phyloP scores from a whole-genome alignment of 805 yeast genomes.

The Kluyveromyces aestuarii region DNA sequence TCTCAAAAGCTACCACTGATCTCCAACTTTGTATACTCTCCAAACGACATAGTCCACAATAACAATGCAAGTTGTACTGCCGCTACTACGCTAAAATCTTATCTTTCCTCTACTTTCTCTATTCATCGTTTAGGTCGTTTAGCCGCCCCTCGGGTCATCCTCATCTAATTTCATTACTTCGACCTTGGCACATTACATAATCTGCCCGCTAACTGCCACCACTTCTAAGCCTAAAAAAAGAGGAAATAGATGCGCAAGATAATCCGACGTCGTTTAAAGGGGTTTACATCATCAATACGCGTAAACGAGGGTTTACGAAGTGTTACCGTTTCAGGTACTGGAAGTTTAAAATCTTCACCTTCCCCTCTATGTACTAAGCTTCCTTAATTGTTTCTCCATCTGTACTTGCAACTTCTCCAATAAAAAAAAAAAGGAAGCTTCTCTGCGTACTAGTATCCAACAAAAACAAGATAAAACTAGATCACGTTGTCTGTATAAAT shows the following conservation, averaged over 20 bases:
- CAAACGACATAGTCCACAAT: no score
- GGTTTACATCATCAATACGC: not conserved
- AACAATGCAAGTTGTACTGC: no score
- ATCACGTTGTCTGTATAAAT: not conserved
- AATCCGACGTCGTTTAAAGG: not conserved
- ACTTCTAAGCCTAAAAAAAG: not conserved
- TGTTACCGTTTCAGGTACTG: not conserved
- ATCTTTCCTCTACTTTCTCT: not conserved
- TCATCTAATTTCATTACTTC: not conserved
- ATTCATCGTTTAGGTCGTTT: not conserved
- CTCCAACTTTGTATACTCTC: not conserved
- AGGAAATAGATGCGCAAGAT: not conserved
- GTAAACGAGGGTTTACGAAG: not conserved
- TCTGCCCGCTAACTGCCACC: not conserved
- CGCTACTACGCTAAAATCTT: no score
- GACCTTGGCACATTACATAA: not conserved
- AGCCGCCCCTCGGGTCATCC: not conserved
- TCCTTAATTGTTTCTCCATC: not conserved
- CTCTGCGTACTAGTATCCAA: not conserved
- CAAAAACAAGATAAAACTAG: not conserved
- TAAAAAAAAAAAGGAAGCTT: not conserved
- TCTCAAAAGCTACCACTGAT: not conserved
- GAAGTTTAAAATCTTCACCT: not conserved
- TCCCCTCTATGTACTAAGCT: not conserved
- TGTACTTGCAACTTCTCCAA: not conserved